phyloP scores from a whole-genome alignment of 106 monocot species.

The Dioscorea zingiberensis region DNA sequence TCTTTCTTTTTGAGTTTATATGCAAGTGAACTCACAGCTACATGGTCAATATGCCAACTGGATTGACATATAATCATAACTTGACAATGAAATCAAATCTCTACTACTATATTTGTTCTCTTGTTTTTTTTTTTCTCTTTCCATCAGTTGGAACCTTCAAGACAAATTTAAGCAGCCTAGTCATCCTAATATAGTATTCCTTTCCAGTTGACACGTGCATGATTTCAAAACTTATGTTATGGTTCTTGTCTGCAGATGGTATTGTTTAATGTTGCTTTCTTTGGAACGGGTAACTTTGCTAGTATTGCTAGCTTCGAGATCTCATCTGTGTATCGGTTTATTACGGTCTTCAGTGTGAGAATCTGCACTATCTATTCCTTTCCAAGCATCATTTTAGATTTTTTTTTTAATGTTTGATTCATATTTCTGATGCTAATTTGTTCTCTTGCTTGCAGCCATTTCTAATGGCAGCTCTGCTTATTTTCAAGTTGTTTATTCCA shows the following conservation, averaged over 20 bases:
- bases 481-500: slow-evolving; percentile 95
- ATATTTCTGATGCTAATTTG: slow-evolving; percentile 10
- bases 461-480: slow-evolving; percentile 81
- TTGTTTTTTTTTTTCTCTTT: too few relatives aligned
- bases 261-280: slow-evolving; percentile 94
- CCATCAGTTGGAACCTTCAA: too few relatives aligned
- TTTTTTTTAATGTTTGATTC: not conserved
- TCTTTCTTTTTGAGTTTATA: too few relatives aligned
- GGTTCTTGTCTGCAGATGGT: slow-evolving; percentile 56
- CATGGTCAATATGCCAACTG: too few relatives aligned
- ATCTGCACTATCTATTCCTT: not conserved
- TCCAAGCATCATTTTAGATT: not conserved
- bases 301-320: slow-evolving; percentile 99
- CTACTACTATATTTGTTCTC: too few relatives aligned
- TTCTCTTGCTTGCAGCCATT: slow-evolving; percentile 64
- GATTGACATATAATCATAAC: too few relatives aligned
- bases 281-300: slow-evolving; percentile 97
- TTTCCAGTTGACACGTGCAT: too few relatives aligned
- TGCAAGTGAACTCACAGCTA: too few relatives aligned
- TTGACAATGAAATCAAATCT: too few relatives aligned
- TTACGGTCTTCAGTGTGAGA: slow-evolving; percentile 95
- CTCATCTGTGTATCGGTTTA: slow-evolving; percentile 90
- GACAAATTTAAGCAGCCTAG: too few relatives aligned
- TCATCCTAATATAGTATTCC: too few relatives aligned
- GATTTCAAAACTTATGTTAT: too few relatives aligned